Percentiles rank a stretch among this genome's conserved stretches.
These are phyloP conservation scores for Entrophospora sp. DNA, from an alignment of 192 early-diverging fungal genomes.

Conservation along the genomic window DNA sequence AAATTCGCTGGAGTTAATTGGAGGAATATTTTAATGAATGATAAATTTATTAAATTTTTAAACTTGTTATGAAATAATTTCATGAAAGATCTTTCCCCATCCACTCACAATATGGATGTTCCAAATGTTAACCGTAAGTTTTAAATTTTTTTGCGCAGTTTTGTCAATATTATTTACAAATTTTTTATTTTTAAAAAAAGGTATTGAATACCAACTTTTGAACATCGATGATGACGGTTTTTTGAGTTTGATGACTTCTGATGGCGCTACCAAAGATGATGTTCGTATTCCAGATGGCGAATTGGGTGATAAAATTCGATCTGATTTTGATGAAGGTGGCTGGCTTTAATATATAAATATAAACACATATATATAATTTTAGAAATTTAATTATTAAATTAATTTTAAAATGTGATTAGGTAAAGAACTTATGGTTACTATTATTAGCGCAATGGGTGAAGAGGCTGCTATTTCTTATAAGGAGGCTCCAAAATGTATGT, in stretches of 20 bases:
- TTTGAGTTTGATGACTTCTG: slow-evolving; percentile 73
- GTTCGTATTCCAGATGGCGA: slow-evolving; percentile 87
- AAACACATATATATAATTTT: slow-evolving; percentile 7
- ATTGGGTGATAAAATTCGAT: slow-evolving; percentile 62
- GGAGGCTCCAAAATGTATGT: slow-evolving; percentile 50
- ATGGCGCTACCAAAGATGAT: slow-evolving; percentile 89
- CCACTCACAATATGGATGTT: slow-evolving; percentile 99
- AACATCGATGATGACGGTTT: slow-evolving; percentile 84
- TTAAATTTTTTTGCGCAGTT: neutral
- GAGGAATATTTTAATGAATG: neutral
- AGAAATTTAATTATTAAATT: neutral
- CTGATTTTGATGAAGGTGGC: slow-evolving; percentile 62
- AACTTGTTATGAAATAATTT: too few species aligned
- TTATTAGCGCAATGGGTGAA: slow-evolving; percentile 87
- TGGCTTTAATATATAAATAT: too few species aligned
- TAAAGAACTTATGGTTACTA: slow-evolving; percentile 77
- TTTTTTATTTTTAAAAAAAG: neutral
- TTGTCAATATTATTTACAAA: neutral
- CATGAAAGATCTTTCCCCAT: slow-evolving; percentile 84
- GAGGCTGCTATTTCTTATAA: slow-evolving; percentile 79
- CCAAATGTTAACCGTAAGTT: slow-evolving; percentile 76
- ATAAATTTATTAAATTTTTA: neutral
- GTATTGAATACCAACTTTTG: slow-evolving; percentile 69
- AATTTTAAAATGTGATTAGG: slow-evolving; percentile 24
- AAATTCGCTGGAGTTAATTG: too few species aligned